These are phyloP conservation scores for Cronartium quercuum DNA, from an alignment of 1,284 basidiomycete genomes.

Conservation along the genomic window DNA sequence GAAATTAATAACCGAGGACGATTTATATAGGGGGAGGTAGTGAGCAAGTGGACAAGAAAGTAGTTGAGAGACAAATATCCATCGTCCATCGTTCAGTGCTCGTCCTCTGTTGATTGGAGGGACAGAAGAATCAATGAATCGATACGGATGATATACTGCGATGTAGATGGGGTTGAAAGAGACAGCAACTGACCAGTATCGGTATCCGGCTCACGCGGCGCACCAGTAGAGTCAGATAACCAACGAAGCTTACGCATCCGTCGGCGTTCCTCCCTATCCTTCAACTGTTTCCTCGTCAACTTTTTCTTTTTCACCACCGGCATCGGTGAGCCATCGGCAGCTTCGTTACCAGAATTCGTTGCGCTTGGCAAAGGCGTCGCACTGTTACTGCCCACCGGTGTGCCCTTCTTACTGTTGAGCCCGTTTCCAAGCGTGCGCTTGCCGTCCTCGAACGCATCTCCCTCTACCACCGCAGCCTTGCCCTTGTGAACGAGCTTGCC, in stretches of 20 bases:
- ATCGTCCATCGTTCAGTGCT: too few relatives aligned
- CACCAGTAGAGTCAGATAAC: slow-evolving; percentile 65
- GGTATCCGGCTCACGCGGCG: slow-evolving; percentile 52
- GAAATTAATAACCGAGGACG: too few relatives aligned
- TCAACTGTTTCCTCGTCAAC: slow-evolving; percentile 77
- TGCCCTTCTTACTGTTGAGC: slow-evolving; percentile 64
- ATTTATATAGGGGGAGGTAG: too few relatives aligned
- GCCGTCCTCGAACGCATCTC: slow-evolving; percentile 58
- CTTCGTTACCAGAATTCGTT: slow-evolving; percentile 57
- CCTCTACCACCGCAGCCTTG: slow-evolving; percentile 71
- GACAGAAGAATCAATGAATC: too few relatives aligned
- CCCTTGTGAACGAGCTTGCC: slow-evolving; percentile 80
- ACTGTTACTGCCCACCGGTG: slow-evolving; percentile 49
- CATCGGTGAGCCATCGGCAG: slow-evolving; percentile 59
- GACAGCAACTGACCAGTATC: slow-evolving; percentile 41
- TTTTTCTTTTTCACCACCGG: slow-evolving; percentile 59
- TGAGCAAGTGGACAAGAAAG: too few relatives aligned
- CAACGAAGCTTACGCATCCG: slow-evolving; percentile 72
- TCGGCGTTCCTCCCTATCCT: slow-evolving; percentile 70
- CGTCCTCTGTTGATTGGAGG: too few relatives aligned
- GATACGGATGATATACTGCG: too few relatives aligned
- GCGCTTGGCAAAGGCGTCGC: slow-evolving; percentile 50
- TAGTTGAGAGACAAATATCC: too few relatives aligned
- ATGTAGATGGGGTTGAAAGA: too few relatives aligned
- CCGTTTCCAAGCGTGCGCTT: slow-evolving; percentile 55